Percentiles rank a stretch among this genome's conserved stretches.
phyloP scores from a whole-genome alignment of 441 rosid genomes.

The Hura crepitans region DNA sequence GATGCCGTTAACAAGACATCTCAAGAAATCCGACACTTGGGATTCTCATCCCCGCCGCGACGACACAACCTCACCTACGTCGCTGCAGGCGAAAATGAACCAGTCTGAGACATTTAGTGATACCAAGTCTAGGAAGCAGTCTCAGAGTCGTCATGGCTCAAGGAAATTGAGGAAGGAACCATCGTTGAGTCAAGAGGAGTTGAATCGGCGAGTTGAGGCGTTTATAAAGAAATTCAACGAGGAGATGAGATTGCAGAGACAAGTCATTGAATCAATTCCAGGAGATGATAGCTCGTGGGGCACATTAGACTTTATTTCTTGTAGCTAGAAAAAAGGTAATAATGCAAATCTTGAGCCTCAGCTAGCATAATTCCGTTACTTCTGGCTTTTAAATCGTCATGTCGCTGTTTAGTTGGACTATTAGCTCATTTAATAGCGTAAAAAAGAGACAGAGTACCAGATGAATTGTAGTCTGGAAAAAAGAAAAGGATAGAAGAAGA shows the following conservation, averaged over 20 bases:
- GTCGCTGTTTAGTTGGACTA: too few species aligned
- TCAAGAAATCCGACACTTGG: constrained; percentile 52
- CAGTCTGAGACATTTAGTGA: too few species aligned
- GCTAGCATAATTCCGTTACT: neutral
- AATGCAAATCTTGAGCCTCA: neutral
- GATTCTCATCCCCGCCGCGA: constrained; percentile 17
- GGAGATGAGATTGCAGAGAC: constrained; percentile 71
- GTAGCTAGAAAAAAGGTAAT: too few species aligned
- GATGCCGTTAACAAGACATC: constrained; percentile 57
- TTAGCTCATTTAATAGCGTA: too few species aligned
- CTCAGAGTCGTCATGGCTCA: constrained; percentile 25
- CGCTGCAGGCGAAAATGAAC: constrained; percentile 25
- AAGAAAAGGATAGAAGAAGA: too few species aligned
- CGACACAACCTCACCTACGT: constrained; percentile 2
- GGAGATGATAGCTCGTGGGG: constrained; percentile 37
- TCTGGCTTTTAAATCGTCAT: too few species aligned
- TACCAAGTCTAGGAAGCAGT: too few species aligned
- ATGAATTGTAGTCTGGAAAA: too few species aligned
- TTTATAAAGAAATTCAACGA: constrained; percentile 73
- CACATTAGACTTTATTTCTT: neutral
- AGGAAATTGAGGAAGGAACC: constrained; percentile 55
- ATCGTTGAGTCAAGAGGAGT: constrained; percentile 76
- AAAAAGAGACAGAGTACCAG: too few species aligned
- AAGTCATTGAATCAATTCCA: constrained; percentile 50
- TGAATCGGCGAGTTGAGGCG: constrained; percentile 72